Evolutionary conservation across 306 rosid genomes (phyloP).

Genomic region (Prunus armeniaca): DNA sequence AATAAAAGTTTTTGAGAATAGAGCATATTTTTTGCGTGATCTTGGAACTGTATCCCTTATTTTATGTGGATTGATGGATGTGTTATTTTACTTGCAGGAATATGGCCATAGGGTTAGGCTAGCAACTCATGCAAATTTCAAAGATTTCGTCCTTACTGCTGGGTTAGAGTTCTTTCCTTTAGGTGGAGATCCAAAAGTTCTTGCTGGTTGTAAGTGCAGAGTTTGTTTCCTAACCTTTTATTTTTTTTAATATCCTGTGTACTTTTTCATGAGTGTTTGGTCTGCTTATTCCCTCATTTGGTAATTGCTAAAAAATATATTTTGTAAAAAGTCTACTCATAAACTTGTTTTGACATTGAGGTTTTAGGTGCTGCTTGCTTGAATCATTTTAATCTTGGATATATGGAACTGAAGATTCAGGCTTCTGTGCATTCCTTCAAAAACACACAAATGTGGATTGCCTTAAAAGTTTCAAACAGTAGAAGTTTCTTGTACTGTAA

Average conservation of each 20-base stretch:
- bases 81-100: conserved; percentile 56
- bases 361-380: neutral
- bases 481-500: neutral
- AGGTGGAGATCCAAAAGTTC: conserved; percentile 98
- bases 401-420: neutral
- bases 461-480: neutral
- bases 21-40: neutral
- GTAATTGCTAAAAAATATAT: neutral
- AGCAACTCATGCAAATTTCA: conserved; percentile 90
- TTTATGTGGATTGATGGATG: conserved; percentile 22
- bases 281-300: neutral
- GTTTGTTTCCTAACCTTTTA: conserved; percentile 18
- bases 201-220: conserved; percentile 86
- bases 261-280: neutral
- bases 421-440: neutral
- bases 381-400: neutral
- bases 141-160: conserved; percentile 74
- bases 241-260: conserved; percentile 10
- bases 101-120: conserved; percentile 89
- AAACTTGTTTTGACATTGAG: neutral
- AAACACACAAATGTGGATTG: neutral
- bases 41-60: conserved; percentile 5
- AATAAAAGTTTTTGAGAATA: neutral
- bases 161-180: conserved; percentile 93
- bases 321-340: neutral